These are phyloP conservation scores for Didymella glomerata DNA, from an alignment of 2,329 filamentous ascomycete genomes.

Conservation along the genomic window DNA sequence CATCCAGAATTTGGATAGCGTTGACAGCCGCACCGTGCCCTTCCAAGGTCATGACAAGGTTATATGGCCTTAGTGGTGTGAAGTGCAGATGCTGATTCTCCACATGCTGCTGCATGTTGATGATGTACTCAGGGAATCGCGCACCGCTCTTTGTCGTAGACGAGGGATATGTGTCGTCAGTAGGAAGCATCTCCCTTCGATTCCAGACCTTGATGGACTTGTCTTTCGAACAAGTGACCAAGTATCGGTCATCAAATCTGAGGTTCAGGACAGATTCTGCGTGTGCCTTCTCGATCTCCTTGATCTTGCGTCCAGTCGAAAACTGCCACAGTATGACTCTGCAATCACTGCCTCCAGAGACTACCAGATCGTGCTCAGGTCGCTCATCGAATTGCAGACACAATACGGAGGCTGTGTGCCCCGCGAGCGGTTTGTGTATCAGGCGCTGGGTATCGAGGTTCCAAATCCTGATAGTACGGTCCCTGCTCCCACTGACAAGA, in stretches of 20 bases:
- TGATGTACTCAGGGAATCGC: conserved; percentile 62
- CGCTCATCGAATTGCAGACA: conserved; percentile 95
- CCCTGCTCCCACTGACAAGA: conserved; percentile 91
- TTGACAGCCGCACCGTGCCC: conserved; percentile 94
- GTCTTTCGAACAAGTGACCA: conserved; percentile 97
- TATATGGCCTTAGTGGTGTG: conserved; percentile 72
- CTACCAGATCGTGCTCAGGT: conserved; percentile 87
- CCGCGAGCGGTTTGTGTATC: conserved; percentile 74
- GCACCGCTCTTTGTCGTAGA: conserved; percentile 54
- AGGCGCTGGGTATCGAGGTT: conserved; percentile 82
- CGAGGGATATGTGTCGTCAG: conserved; percentile 51
- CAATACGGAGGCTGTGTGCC: conserved; percentile 85
- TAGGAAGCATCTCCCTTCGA: conserved; percentile 61
- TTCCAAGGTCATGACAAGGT: conserved; percentile 78
- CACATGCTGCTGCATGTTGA: conserved; percentile 57
- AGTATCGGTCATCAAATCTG: conserved; percentile 86
- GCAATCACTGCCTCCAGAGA: conserved; percentile 93
- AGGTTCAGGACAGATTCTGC: conserved; percentile 92
- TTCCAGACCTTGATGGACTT: conserved; percentile 98
- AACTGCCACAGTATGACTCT: conserved; percentile 92
- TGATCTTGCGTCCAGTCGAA: conserved; percentile 84
- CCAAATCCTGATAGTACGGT: conserved; percentile 89
- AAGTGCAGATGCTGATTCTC: conserved; percentile 54
- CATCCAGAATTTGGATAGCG: conserved; percentile 86
- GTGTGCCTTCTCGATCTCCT: conserved; percentile 79